Conservation (phyloP, 306 rosid genomes). For the Clitoria ternatea region DNA sequence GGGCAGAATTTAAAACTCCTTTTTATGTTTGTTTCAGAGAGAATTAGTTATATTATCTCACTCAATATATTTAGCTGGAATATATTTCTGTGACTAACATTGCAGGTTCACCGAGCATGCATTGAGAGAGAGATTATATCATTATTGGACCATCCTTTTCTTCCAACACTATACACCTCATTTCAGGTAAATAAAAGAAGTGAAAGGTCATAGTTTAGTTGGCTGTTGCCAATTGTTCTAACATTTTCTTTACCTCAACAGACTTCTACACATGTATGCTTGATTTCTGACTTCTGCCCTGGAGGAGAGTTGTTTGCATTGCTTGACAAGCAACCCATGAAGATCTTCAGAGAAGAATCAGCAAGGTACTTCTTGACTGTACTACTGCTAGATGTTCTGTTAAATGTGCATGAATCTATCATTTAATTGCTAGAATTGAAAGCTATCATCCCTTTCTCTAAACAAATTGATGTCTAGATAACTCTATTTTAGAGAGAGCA, state of each 20-base stretch:
- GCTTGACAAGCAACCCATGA: conserved; percentile 93
- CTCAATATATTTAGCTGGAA: not conserved
- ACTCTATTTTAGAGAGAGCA: not conserved
- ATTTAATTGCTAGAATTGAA: not conserved
- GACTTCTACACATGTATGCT: conserved; percentile 86
- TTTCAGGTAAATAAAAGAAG: conserved; percentile 71
- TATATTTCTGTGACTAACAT: conserved; percentile 19
- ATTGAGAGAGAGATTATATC: conserved; percentile 88
- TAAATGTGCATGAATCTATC: not conserved
- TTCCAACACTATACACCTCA: conserved; percentile 87
- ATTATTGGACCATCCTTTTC: conserved; percentile 90
- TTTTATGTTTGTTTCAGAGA: not conserved
- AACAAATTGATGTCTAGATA: not conserved
- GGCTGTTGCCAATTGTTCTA: not conserved
- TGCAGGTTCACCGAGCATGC: conserved; percentile 96
- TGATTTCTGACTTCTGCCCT: conserved; percentile 83
- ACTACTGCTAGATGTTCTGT: not conserved
- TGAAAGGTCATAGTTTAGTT: not conserved
- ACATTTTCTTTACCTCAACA: conserved; percentile 43
- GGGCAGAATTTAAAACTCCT: not conserved
- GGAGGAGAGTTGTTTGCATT: conserved; percentile 95
- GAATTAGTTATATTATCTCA: not conserved
- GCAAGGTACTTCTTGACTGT: conserved; percentile 55
- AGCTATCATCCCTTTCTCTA: conserved; percentile 8
- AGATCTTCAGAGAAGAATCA: conserved; percentile 78